phyloP scores from a whole-genome alignment of 176 grass and related monocot genomes.

The Bonia amplexicaulis region DNA sequence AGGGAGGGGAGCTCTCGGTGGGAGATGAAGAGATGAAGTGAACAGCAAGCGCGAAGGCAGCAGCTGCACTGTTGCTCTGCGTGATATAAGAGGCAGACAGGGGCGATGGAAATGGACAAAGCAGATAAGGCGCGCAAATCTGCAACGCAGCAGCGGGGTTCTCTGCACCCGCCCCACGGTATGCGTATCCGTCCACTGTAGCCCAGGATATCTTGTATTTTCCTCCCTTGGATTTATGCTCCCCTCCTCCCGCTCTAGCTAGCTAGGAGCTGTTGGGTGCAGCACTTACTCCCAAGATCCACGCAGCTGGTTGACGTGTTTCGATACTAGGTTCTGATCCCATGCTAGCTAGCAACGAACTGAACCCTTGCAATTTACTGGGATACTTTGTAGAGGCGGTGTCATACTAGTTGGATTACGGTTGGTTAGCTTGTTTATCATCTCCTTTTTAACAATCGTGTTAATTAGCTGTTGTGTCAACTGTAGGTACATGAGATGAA shows the following conservation, averaged over 20 bases:
- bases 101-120: constrained; percentile 27
- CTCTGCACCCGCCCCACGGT: constrained; percentile 36
- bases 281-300: background rate
- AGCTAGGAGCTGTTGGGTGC: constrained; percentile 6
- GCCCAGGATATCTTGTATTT: constrained; percentile 18
- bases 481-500: background rate
- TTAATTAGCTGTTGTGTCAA: background rate
- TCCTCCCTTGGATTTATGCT: constrained; percentile 20
- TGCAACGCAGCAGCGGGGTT: constrained; percentile 6
- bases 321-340: constrained; percentile 1
- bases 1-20: background rate
- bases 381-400: background rate
- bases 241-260: background rate
- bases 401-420: background rate
- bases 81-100: constrained; percentile 25
- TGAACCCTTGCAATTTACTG: background rate
- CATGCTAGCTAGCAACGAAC: background rate
- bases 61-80: background rate
- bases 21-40: background rate
- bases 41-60: constrained; percentile 17
- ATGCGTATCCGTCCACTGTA: constrained; percentile 24
- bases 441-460: background rate
- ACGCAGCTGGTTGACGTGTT: background rate
- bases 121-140: constrained; percentile 33
- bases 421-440: background rate